A percentile compares a stretch with the other conserved stretches of the same genome.
Conservation (phyloP, 1,139 yeast species). For the Maudiozyma humilis region DNA sequence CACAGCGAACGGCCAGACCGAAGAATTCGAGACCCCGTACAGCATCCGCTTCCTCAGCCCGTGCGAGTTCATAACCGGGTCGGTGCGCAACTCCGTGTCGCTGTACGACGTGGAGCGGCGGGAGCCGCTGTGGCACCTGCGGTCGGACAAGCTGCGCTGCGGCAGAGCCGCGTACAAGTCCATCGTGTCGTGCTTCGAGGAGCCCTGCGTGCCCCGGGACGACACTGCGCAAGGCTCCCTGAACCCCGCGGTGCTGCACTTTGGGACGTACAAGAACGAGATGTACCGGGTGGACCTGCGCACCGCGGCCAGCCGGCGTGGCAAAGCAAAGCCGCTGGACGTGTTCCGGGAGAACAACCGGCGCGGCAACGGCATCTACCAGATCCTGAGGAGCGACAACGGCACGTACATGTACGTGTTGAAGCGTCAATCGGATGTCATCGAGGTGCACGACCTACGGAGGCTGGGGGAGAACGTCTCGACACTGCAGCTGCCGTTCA, state of each 20-base stretch:
- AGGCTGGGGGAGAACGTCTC: constrained; percentile 12
- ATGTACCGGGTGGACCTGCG: constrained; percentile 14
- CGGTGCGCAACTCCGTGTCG: constrained; percentile 20
- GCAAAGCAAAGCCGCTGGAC: neutral
- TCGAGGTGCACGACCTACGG: constrained; percentile 24
- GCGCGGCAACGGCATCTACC: constrained; percentile 21
- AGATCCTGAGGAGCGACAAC: constrained; percentile 23
- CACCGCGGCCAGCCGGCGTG: neutral
- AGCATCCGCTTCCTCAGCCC: constrained; percentile 14
- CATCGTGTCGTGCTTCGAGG: constrained; percentile 27
- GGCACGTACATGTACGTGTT: constrained; percentile 23
- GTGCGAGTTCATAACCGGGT: constrained; percentile 20
- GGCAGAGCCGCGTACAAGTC: constrained; percentile 13
- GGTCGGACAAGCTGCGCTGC: constrained; percentile 8
- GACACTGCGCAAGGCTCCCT: neutral
- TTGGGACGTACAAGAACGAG: constrained; percentile 26
- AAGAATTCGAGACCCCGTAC: constrained; percentile 19
- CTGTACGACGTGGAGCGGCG: constrained; percentile 19
- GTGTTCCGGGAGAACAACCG: neutral
- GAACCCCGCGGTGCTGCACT: constrained; percentile 3
- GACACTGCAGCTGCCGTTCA: constrained; percentile 18
- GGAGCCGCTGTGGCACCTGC: constrained; percentile 17
- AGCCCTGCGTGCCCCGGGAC: constrained; percentile 5
- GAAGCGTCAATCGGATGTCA: constrained; percentile 16
- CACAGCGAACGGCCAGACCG: constrained; percentile 18